Evolutionary conservation across 805 yeast genomes (phyloP).

Genomic region (Candida lessepsii): DNA sequence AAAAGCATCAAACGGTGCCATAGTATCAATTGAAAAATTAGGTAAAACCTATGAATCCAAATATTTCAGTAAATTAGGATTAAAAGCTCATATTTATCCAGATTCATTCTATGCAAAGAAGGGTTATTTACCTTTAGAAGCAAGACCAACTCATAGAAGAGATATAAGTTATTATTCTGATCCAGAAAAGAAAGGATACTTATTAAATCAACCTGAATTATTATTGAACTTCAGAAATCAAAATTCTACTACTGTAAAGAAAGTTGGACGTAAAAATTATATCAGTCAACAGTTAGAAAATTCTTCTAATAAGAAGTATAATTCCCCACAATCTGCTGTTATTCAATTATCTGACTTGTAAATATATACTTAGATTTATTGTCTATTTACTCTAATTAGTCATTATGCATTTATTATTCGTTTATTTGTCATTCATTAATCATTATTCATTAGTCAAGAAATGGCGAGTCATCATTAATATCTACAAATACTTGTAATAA

Average conservation of each 20-base stretch:
- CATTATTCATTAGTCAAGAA: slow-evolving; percentile 1
- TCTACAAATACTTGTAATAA: slow-evolving; percentile 38
- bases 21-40: slow-evolving; percentile 63
- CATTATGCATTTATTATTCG: background rate
- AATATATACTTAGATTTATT: slow-evolving; percentile 8
- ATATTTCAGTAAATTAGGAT: slow-evolving; percentile 60
- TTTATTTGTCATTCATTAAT: too few relatives aligned
- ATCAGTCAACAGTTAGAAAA: slow-evolving; percentile 36
- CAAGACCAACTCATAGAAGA: slow-evolving; percentile 82
- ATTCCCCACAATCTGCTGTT: slow-evolving; percentile 17
- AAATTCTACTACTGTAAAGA: slow-evolving; percentile 17
- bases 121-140: slow-evolving; percentile 79
- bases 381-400: background rate
- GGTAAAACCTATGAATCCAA: slow-evolving; percentile 76
- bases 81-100: slow-evolving; percentile 77
- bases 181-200: slow-evolving; percentile 72
- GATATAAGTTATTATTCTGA: slow-evolving; percentile 77
- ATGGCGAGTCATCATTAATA: slow-evolving; percentile 13
- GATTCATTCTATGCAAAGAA: slow-evolving; percentile 62
- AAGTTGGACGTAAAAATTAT: slow-evolving; percentile 29
- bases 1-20: slow-evolving; percentile 73
- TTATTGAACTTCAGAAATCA: slow-evolving; percentile 36
- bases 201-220: slow-evolving; percentile 42
- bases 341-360: slow-evolving; percentile 22
- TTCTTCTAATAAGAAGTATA: slow-evolving; percentile 23